Conservation (phyloP, 768 basidiomycete species). For the Clavulina sp. region DNA sequence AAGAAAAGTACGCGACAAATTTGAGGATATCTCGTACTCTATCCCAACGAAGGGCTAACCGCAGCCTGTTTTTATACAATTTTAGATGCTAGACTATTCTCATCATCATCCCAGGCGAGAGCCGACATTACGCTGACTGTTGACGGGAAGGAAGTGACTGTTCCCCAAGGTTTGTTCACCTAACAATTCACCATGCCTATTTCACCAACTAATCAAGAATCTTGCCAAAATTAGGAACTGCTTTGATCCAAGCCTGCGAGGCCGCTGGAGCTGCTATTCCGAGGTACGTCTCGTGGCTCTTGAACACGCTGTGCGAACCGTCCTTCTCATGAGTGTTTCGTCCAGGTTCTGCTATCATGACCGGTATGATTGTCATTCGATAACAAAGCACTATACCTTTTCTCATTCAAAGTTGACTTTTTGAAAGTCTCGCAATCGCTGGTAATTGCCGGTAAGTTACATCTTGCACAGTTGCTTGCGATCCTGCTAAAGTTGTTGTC, state of each 20-base stretch:
- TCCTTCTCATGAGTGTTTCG: conserved; percentile 4
- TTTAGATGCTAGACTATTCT: conserved; percentile 29
- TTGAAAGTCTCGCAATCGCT: conserved; percentile 72
- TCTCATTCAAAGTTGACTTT: conserved; percentile 11
- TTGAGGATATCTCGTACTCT: too few relatives aligned
- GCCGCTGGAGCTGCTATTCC: conserved; percentile 71
- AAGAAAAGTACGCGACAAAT: too few relatives aligned
- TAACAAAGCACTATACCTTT: neutral
- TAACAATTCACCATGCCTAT: neutral
- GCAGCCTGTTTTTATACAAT: too few relatives aligned
- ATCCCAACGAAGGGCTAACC: too few relatives aligned
- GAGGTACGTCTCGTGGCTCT: conserved; percentile 29
- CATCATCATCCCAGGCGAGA: conserved; percentile 44
- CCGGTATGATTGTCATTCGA: conserved; percentile 34
- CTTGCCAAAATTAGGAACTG: conserved; percentile 41
- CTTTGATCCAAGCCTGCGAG: conserved; percentile 93
- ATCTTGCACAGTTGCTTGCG: conserved; percentile 4
- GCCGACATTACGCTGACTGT: conserved; percentile 85
- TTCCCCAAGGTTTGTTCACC: conserved; percentile 68
- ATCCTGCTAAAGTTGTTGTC: neutral
- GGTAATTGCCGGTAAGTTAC: conserved; percentile 83
- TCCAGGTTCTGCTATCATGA: conserved; percentile 74
- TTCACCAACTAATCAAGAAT: neutral
- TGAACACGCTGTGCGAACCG: neutral
- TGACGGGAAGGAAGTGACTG: conserved; percentile 93